These are phyloP conservation scores for Pisolithus microcarpus DNA, from an alignment of 768 basidiomycete species.

Conservation along the genomic window DNA sequence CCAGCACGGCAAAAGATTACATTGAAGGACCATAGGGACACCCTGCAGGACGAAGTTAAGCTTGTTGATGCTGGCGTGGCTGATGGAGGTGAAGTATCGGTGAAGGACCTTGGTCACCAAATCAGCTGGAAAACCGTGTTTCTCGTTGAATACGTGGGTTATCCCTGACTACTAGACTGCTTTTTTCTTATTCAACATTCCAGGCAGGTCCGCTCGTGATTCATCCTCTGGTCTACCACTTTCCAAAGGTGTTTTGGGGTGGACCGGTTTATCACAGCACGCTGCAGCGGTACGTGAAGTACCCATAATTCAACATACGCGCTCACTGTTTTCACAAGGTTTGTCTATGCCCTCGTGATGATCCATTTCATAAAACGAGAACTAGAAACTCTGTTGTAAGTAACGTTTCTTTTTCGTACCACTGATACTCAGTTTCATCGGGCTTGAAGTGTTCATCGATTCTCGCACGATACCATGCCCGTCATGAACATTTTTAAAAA, in stretches of 20 bases:
- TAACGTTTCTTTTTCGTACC: constrained; percentile 1
- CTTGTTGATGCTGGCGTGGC: constrained; percentile 50
- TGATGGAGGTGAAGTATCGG: constrained; percentile 56
- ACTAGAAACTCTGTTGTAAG: constrained; percentile 84
- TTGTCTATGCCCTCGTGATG: constrained; percentile 68
- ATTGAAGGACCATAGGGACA: constrained; percentile 51
- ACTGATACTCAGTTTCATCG: background rate
- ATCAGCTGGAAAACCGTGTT: constrained; percentile 86
- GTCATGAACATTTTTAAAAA: constrained; percentile 81
- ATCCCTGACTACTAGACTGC: background rate
- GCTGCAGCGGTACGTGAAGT: constrained; percentile 57
- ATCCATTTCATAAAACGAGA: constrained; percentile 90
- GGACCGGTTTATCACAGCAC: constrained; percentile 61
- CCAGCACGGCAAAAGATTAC: constrained; percentile 67
- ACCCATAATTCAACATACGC: background rate
- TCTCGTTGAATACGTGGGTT: constrained; percentile 88
- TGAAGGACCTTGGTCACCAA: constrained; percentile 92
- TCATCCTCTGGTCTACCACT: constrained; percentile 78
- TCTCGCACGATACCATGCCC: constrained; percentile 95
- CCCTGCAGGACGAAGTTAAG: constrained; percentile 56
- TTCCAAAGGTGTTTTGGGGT: constrained; percentile 66
- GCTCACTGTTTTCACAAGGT: constrained; percentile 32
- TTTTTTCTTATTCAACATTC: constrained; percentile 2
- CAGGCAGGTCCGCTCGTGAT: constrained; percentile 85
- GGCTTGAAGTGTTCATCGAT: constrained; percentile 71